Conservation (phyloP, 257 asterid genomes). For the Echium plantagineum region DNA sequence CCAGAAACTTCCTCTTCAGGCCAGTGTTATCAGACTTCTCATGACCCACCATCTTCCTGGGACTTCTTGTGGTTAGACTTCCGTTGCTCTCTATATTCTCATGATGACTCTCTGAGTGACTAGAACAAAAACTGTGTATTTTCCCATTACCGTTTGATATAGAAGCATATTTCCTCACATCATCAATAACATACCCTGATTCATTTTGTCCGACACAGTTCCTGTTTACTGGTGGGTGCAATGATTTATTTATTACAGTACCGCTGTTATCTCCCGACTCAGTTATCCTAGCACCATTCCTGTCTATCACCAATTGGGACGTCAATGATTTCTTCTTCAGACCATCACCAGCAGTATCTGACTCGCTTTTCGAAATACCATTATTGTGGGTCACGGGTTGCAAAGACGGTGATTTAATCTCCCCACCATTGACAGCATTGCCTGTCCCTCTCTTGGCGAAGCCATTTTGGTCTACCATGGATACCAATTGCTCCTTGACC, state of each 20-base stretch:
- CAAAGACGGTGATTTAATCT: conserved; percentile 11
- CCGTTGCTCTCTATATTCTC: conserved; percentile 20
- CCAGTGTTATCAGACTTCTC: conserved; percentile 21
- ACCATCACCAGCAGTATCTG: neutral
- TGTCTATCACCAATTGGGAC: neutral
- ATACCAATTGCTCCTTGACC: conserved; percentile 21
- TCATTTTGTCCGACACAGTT: conserved; percentile 26
- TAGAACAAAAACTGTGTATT: conserved; percentile 14
- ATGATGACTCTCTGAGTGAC: conserved; percentile 18
- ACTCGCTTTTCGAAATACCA: neutral
- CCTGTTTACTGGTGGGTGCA: conserved; percentile 8
- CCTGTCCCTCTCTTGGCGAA: conserved; percentile 18
- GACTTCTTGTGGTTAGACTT: conserved; percentile 10
- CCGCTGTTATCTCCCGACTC: neutral
- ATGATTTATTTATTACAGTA: neutral
- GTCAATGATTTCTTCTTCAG: neutral
- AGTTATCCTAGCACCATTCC: neutral
- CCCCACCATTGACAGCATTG: conserved; percentile 13
- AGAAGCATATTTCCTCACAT: conserved; percentile 18
- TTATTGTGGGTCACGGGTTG: neutral
- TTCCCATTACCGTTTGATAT: conserved; percentile 26
- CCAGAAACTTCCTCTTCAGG: conserved; percentile 51
- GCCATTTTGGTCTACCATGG: conserved; percentile 26
- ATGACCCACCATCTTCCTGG: conserved; percentile 21
- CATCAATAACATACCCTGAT: conserved; percentile 13